Conservation (phyloP, 2,329 filamentous ascomycete genomes). For the Aspergillus niger region DNA sequence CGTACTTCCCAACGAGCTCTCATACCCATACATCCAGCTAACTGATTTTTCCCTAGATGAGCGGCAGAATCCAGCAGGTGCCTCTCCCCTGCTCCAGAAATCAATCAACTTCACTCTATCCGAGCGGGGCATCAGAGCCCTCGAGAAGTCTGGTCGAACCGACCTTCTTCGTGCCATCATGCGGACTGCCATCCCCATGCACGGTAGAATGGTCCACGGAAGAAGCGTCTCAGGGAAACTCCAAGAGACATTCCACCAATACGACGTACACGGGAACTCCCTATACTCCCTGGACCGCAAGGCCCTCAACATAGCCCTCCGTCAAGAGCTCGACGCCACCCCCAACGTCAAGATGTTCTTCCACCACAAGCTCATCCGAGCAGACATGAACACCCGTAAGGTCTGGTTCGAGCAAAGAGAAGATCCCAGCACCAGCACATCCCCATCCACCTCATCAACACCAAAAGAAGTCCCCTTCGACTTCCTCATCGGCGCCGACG, state of each 20-base stretch:
- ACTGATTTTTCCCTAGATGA: too few relatives aligned
- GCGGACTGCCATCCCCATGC: slow-evolving; percentile 82
- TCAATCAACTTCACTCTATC: slow-evolving; percentile 97
- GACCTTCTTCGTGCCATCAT: slow-evolving; percentile 70
- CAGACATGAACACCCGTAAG: slow-evolving; percentile 74
- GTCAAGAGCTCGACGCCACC: slow-evolving; percentile 78
- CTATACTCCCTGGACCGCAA: slow-evolving; percentile 65
- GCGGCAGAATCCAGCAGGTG: too few relatives aligned
- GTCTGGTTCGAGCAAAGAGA: slow-evolving; percentile 78
- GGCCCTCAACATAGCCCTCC: slow-evolving; percentile 76
- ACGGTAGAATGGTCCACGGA: slow-evolving; percentile 94
- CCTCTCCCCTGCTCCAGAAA: too few relatives aligned
- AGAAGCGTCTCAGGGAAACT: slow-evolving; percentile 62
- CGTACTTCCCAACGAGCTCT: slow-evolving; percentile 66
- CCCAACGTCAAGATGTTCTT: slow-evolving; percentile 92
- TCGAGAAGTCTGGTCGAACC: slow-evolving; percentile 68
- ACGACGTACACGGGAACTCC: slow-evolving; percentile 83
- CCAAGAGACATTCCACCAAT: slow-evolving; percentile 76
- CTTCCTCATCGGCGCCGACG: slow-evolving; percentile 90
- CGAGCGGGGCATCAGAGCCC: slow-evolving; percentile 87
- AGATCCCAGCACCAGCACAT: too few relatives aligned
- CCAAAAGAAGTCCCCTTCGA: slow-evolving; percentile 73
- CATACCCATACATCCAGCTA: too few relatives aligned
- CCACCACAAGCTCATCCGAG: slow-evolving; percentile 88
- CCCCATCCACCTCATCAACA: slow-evolving; percentile 32